These are phyloP conservation scores for Phaseolus coccineus DNA, from an alignment of 331 rosid species.

Conservation along the genomic window DNA sequence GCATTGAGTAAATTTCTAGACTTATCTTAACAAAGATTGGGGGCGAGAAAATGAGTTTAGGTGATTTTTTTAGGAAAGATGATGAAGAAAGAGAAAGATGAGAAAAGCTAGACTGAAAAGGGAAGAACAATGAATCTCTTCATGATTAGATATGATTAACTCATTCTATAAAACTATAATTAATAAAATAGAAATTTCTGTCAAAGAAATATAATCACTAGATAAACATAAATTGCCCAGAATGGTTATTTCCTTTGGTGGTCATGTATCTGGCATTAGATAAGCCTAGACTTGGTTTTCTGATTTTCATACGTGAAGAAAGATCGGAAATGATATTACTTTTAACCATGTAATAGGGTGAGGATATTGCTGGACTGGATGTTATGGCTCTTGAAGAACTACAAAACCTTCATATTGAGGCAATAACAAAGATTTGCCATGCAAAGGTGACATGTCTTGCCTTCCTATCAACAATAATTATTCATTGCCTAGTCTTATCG, in stretches of 20 bases:
- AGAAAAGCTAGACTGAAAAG: constrained; percentile 3
- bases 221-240: background rate
- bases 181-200: background rate
- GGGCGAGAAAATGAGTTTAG: constrained; percentile 27
- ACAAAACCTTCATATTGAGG: constrained; percentile 80
- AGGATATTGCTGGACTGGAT: constrained; percentile 67
- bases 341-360: constrained; percentile 55
- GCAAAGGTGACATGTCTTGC: constrained; percentile 62
- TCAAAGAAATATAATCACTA: background rate
- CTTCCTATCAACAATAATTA: background rate
- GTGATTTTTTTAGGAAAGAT: constrained; percentile 11
- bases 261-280: constrained; percentile 3
- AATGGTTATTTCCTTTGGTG: background rate
- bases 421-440: constrained; percentile 78
- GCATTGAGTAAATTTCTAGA: constrained; percentile 23
- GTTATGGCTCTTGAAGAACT: constrained; percentile 70
- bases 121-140: constrained; percentile 3
- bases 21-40: background rate
- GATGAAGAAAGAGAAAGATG: constrained; percentile 13
- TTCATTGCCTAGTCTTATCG: background rate
- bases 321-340: constrained; percentile 33
- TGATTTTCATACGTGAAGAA: constrained; percentile 11
- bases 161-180: background rate
- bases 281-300: constrained; percentile 1
- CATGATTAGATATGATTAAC: background rate